Evolutionary conservation across 441 rosid species (phyloP).

Genomic region (Brassica balearica): DNA sequence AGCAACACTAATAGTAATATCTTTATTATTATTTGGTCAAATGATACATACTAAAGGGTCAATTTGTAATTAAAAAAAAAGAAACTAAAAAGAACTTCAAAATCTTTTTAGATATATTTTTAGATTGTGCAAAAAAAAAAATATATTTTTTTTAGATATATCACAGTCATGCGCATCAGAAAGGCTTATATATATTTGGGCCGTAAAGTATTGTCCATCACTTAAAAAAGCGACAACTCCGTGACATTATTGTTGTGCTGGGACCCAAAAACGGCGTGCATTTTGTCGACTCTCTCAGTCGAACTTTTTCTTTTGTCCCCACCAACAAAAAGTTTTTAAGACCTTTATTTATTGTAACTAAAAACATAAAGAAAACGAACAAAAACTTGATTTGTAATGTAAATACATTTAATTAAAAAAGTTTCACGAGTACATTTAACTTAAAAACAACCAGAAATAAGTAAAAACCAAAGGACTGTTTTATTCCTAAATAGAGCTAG

Average conservation of each 20-base stretch:
- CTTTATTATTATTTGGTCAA: too few relatives aligned
- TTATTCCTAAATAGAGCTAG: conserved; percentile 42
- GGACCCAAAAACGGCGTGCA: conserved; percentile 44
- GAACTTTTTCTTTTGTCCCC: conserved; percentile 30
- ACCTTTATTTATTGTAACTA: conserved; percentile 3
- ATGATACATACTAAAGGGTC: too few relatives aligned
- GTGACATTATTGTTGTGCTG: conserved; percentile 26
- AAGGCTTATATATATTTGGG: not conserved
- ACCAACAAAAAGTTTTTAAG: conserved; percentile 6
- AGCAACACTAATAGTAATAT: too few relatives aligned
- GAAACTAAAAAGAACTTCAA: too few relatives aligned
- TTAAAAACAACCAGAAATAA: conserved; percentile 25
- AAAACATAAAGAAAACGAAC: not conserved
- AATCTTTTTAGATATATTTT: too few relatives aligned
- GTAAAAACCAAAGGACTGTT: not conserved
- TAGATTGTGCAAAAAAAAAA: too few relatives aligned
- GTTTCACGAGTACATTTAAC: conserved; percentile 28
- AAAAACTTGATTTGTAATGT: conserved; percentile 35
- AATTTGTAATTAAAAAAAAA: too few relatives aligned
- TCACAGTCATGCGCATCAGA: not conserved
- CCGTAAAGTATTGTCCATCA: conserved; percentile 25
- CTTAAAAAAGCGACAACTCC: conserved; percentile 16
- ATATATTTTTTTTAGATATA: not conserved
- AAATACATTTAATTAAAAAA: conserved; percentile 31
- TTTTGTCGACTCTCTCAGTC: conserved; percentile 30